phyloP scores from a whole-genome alignment of 257 asterid species.

The Salvia splendens region DNA sequence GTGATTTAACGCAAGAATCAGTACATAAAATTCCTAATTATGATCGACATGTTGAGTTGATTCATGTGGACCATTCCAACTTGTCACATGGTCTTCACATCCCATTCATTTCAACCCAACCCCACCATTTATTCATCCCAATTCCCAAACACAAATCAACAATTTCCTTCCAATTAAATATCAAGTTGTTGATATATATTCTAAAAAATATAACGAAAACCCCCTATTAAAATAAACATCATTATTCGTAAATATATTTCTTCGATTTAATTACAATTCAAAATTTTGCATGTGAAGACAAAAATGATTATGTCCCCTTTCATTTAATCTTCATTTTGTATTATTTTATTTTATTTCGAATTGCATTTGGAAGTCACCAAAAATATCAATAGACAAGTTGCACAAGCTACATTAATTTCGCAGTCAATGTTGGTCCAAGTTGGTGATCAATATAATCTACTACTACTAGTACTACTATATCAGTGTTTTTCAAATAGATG shows the following conservation, averaged over 20 bases:
- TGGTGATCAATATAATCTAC: neutral
- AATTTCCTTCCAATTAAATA: neutral
- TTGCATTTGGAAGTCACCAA: neutral
- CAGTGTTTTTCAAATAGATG: too few species aligned
- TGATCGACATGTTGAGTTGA: constrained; percentile 5
- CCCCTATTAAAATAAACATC: neutral
- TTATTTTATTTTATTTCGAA: neutral
- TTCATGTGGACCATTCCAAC: constrained; percentile 33
- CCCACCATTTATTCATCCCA: constrained; percentile 9
- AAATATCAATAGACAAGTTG: constrained; percentile 30
- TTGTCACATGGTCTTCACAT: constrained; percentile 29
- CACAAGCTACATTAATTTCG: constrained; percentile 5
- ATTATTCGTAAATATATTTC: neutral
- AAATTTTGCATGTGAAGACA: neutral
- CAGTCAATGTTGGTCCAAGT: constrained; percentile 18
- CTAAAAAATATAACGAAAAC: neutral
- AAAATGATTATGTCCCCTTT: neutral
- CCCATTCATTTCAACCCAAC: neutral
- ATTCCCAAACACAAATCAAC: neutral
- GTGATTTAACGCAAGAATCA: too few species aligned
- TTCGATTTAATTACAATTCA: too few species aligned
- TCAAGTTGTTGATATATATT: neutral
- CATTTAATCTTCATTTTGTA: neutral
- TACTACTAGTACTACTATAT: neutral
- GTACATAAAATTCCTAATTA: neutral